Evolutionary conservation across 345 rosid genomes (phyloP), one percentile per base, ranked within the genome.

Genomic region (Xanthoceras sorbifolium): DNA sequence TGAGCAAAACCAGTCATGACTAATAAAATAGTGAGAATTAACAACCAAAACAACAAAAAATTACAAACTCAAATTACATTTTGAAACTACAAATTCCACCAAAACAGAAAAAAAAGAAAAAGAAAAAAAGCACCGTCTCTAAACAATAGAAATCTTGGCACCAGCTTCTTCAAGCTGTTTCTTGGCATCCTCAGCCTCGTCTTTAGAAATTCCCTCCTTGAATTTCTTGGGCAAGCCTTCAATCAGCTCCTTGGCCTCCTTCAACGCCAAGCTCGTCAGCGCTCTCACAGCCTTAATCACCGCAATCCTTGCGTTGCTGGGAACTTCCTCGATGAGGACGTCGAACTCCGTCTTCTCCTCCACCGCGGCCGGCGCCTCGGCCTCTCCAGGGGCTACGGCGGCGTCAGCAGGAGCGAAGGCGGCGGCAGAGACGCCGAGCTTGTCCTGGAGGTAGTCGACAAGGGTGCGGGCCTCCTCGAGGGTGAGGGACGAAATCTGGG

Each of bases 161-260:
- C 98, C 98, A 17, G 97, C 98, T 59, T 67, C 97, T 79, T 94
- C 98, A 6, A 94, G 95, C 79, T 84, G 88, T 82, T 89, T 91
- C 94, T 90, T 94, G 7, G 95, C 95, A 5, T 88, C 92, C 64
- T 94, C 98, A 0, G 98, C 97, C 73, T 93, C 98, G 6, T 94
- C 98, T 72, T 90, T 91, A 0, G 92, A 82, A 3, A 83, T 82
- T 0, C 94, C 93, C 55, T 87, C 98, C 57, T 90, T 94, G 17
- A 94, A 89, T 84, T 92, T 94, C 92, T 92, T 92, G 0, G 98
- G 98, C 77, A 94, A 81, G 1, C 97, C 97, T 77, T 92, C 97
- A 18, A 92, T 89, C 36, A 94, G 80, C 1, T 92, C 98, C 60
- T 94, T 92, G 1, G 98, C 97, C 72, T 94, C 98, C 83, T 94